Conservation (phyloP, 352 stramenopile genomes). For the Phytophthora europaea region DNA sequence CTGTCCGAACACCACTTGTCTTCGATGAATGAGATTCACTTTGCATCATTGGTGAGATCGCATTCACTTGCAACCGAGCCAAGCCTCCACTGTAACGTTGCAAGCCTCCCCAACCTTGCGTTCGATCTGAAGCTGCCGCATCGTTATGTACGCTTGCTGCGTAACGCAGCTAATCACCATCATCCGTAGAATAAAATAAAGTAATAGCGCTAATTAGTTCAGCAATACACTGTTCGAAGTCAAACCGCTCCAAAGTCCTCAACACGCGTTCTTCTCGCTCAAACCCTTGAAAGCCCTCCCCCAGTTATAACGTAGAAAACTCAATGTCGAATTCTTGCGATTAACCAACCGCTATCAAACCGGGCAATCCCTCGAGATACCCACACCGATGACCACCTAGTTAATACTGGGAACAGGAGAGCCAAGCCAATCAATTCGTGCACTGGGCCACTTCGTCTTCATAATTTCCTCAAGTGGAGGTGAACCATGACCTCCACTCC, state of each 20-base stretch:
- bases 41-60: too few relatives aligned
- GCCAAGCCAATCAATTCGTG: constrained; percentile 61
- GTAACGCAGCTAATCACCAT: constrained; percentile 51
- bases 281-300: too few relatives aligned
- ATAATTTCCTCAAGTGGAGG: constrained; percentile 81
- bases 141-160: constrained; percentile 31
- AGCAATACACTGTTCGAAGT: too few relatives aligned
- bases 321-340: too few relatives aligned
- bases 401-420: constrained; percentile 57
- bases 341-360: too few relatives aligned
- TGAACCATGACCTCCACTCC: constrained; percentile 55
- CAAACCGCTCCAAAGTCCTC: too few relatives aligned
- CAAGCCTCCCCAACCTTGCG: constrained; percentile 37
- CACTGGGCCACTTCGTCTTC: constrained; percentile 77
- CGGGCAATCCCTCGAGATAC: too few relatives aligned
- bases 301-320: too few relatives aligned
- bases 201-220: too few relatives aligned
- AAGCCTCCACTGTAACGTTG: constrained; percentile 40
- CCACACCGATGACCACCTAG: constrained; percentile 23
- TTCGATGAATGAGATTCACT: too few relatives aligned
- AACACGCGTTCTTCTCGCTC: too few relatives aligned
- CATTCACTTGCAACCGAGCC: constrained; percentile 38
- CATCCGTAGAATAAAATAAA: constrained; percentile 31
- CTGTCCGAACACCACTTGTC: too few relatives aligned
- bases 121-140: constrained; percentile 48